Evolutionary conservation across 2,329 filamentous ascomycete species (phyloP), one percentile per base, ranked within the genome.

Genomic region (Neonectria punicea): DNA sequence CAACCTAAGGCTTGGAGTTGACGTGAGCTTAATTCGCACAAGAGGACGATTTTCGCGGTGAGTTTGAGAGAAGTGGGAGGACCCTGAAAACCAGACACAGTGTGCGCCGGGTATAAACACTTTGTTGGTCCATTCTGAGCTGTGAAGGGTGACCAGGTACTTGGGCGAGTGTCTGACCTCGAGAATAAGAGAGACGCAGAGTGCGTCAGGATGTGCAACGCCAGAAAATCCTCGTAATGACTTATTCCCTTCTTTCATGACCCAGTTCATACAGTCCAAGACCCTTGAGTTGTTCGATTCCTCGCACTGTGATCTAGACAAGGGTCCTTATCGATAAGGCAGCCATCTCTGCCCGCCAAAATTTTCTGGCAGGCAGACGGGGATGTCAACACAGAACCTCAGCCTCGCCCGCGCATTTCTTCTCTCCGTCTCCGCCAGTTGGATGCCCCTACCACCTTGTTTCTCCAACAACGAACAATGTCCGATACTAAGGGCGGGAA

Each of bases 401-500:
- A 75, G 71, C 72, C 73, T 75, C 65, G 69, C 60, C 62, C 65
- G 62, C 65, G 65, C 57, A 66, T 54, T 58, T 58, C 58, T 41
- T 43, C 46, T 44, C 30, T 67, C 55, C 65, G 56, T 25, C 28
- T 2, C 39, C n/a, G 16, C 36, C 46, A 22, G 50, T 64, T 43
- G 51, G 56, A 59, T 36, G 50, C 39, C 32, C 47, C 44, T 43
- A 36, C 44, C 53, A 49, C 43, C 59, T 49, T 51, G 51, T 50
- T 53, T 46, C 56, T 53, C 62, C 53, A 46, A 44, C 54, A 49
- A 60, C 51, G 55, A 58, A 73, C 36, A 61, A 85, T 85, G 83
- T 79, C 79, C 64, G 80, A 83, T 65, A 62, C 56, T 39, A 77
- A 66, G 67, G 77, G 74, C 70, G 78, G 75, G 58, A 86, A 86